A percentile compares a stretch with the other conserved stretches of the same genome.
Evolutionary conservation across 768 basidiomycete species (phyloP).

Genomic region (Rubroboletus pulcherrimus): DNA sequence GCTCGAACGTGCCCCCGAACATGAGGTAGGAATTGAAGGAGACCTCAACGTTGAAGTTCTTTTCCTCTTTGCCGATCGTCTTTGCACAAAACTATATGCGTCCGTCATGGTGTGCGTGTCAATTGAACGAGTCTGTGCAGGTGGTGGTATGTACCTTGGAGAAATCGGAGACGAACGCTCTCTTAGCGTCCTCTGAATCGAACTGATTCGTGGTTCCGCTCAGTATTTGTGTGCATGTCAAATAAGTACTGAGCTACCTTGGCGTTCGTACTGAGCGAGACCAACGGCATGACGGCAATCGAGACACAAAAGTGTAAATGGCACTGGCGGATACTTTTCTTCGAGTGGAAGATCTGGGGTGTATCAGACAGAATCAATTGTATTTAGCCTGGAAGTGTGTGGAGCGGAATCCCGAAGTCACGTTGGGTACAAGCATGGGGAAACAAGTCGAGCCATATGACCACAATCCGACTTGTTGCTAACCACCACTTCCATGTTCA

Average conservation of each 20-base stretch:
- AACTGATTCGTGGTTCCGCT: slow-evolving; percentile 2
- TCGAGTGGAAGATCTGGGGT: no score
- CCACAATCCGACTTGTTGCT: no score
- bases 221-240: background rate
- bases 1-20: slow-evolving; percentile 61
- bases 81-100: slow-evolving; percentile 46
- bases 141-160: slow-evolving; percentile 48
- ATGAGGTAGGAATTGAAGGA: slow-evolving; percentile 57
- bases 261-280: slow-evolving; percentile 40
- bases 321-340: background rate
- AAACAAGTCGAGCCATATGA: no score
- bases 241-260: slow-evolving; percentile 19
- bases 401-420: no score
- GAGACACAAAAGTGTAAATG: background rate
- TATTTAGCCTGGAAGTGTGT: no score
- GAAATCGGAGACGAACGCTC: slow-evolving; percentile 45
- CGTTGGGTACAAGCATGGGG: no score
- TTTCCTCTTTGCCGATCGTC: slow-evolving; percentile 52
- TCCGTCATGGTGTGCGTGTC: background rate
- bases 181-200: slow-evolving; percentile 27
- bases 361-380: no score
- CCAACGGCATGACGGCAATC: slow-evolving; percentile 31
- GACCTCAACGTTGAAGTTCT: slow-evolving; percentile 51
- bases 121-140: background rate
- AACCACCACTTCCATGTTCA: no score